Base-by-base conservation (phyloP, 441 rosid species). In the Erodium moschatum region DNA sequence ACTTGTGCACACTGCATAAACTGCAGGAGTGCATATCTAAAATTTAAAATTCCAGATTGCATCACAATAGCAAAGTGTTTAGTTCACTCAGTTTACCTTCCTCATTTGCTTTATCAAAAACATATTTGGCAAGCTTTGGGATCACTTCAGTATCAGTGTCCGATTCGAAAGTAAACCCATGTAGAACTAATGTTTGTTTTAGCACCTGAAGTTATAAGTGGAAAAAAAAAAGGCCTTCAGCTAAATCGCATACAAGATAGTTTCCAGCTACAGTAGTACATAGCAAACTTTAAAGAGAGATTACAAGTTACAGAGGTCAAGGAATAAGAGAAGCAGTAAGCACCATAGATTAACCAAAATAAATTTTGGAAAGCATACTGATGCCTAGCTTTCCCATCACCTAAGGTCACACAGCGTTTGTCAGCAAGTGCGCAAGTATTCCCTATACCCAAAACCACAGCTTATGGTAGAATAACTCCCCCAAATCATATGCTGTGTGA, bases 101-200 rank as follows among this genome's bases (percentile, higher is more conserved):
- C 78, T 87, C 96, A 77, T 77, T 85, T 70, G 92, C 92, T 76
- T 85, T 85, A 72, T 91, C 97, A 72, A 87, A 91, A 74, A 91
- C 90, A 77, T 80, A 91, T 76, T 91, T 91, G 69, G 96, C 94
- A 73, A 91, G 97, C 85, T 91, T 91, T 9, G 94, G 97, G 79
- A 91, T 91, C 64, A 91, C 97, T 88, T 91, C 96, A 5, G 94
- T 91, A 81, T 91, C 97, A 44, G 97, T 91, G 27, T 91, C 97
- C 65, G 96, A 91, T 67, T 86, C 89, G 76, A 91, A 91, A 27
- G 83, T 81, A 76, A 86, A 91, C 9, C 97, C 96, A 78, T 91
- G 97, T 35, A 92, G 88, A 38, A 87, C 80, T 64, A 91, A 75
- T 6, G 94, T 91, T 72, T 87, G 84, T 82, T 85, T 91, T 60